Evolutionary conservation across 306 rosid genomes (phyloP).

Genomic region (Prunus mira): DNA sequence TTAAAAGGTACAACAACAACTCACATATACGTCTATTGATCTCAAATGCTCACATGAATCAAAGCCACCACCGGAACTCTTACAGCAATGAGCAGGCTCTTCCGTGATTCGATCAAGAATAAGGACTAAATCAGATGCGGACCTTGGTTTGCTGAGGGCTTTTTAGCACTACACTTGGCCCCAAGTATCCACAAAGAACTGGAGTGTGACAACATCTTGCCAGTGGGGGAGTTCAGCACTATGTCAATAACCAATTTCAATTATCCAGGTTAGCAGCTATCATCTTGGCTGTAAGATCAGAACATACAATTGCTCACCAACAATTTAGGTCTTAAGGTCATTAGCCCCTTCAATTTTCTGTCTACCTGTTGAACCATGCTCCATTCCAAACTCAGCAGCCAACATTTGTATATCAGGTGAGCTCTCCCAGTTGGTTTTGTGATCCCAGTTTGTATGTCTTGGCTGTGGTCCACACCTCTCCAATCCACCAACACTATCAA

Average conservation of each 20-base stretch:
- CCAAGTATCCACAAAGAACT: neutral
- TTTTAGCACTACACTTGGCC: neutral
- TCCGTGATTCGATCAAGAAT: neutral
- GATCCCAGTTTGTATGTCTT: constrained; percentile 33
- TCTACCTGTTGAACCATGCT: constrained; percentile 21
- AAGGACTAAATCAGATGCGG: neutral
- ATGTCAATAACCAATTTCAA: constrained; percentile 10
- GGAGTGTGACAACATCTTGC: neutral
- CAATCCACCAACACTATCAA: constrained; percentile 35
- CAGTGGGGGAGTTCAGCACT: constrained; percentile 13
- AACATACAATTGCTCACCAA: neutral
- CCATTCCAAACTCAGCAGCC: constrained; percentile 34
- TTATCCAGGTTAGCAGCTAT: constrained; percentile 14
- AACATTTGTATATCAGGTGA: constrained; percentile 40
- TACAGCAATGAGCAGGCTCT: neutral
- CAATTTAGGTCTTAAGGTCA: neutral
- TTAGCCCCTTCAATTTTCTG: constrained; percentile 26
- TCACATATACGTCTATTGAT: neutral
- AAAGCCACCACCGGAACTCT: neutral
- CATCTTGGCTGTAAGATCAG: constrained; percentile 15
- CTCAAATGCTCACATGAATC: neutral
- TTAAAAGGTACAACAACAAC: neutral
- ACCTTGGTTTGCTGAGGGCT: neutral
- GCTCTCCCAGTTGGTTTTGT: constrained; percentile 31
- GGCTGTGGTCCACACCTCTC: constrained; percentile 37